Percentiles rank a stretch among this genome's conserved stretches.
These are phyloP conservation scores for Artemisia tridentata DNA, from an alignment of 129 eudicot species.

Conservation along the genomic window DNA sequence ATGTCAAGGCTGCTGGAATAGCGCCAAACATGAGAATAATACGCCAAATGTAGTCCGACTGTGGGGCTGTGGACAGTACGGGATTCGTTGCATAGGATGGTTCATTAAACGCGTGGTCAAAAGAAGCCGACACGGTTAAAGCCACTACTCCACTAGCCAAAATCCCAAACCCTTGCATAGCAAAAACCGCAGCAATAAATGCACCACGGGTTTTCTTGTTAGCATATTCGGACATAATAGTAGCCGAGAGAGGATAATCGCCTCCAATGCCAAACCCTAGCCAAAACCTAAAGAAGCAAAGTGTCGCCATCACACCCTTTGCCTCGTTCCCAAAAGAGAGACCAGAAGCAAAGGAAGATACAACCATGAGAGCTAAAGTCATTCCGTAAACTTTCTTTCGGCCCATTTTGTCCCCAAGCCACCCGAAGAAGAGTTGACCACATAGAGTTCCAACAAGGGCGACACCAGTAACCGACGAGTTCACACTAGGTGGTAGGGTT, in stretches of 20 bases:
- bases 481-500: conserved; percentile 43
- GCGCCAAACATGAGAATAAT: conserved; percentile 49
- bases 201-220: conserved; percentile 39
- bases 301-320: conserved; percentile 32
- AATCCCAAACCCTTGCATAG: conserved; percentile 57
- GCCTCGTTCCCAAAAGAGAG: conserved; percentile 26
- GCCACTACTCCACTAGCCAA: conserved; percentile 33
- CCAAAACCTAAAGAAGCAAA: conserved; percentile 44
- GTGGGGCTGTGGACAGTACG: conserved; percentile 5
- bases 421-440: conserved; percentile 39
- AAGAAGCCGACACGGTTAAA: conserved; percentile 25
- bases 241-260: conserved; percentile 48
- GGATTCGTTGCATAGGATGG: background rate
- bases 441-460: too few relatives aligned
- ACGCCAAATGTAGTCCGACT: conserved; percentile 49
- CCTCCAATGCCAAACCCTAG: conserved; percentile 59
- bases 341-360: conserved; percentile 48
- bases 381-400: conserved; percentile 42
- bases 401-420: conserved; percentile 44
- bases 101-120: background rate
- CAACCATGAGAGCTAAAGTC: conserved; percentile 42
- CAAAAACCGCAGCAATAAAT: conserved; percentile 51
- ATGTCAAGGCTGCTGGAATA: conserved; percentile 46
- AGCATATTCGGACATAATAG: conserved; percentile 51
- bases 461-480: conserved; percentile 5